Conservation (phyloP, 257 asterid genomes). For the Solanum sejunctum region DNA sequence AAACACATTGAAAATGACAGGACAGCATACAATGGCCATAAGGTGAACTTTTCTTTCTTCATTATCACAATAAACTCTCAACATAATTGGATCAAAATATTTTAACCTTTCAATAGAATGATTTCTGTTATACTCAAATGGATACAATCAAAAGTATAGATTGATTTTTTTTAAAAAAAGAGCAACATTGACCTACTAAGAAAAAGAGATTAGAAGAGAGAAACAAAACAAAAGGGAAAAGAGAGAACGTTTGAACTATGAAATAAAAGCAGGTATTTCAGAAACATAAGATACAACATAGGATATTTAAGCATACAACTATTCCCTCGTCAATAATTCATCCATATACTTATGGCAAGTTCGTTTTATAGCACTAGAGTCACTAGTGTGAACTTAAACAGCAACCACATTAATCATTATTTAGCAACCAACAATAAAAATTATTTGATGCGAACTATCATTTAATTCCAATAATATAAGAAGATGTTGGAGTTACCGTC, state of each 20-base stretch:
- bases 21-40: not conserved
- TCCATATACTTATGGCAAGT: not conserved
- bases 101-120: not conserved
- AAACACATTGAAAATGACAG: not conserved
- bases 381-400: not conserved
- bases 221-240: not conserved
- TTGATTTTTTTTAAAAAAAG: not conserved
- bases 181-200: not conserved
- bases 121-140: not conserved
- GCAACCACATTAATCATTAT: not conserved
- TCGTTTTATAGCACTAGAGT: not conserved
- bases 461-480: not conserved
- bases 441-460: not conserved
- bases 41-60: not conserved
- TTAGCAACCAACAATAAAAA: not conserved
- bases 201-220: not conserved
- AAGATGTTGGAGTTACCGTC: conserved; percentile 36
- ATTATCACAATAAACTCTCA: not conserved
- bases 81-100: not conserved
- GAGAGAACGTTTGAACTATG: not conserved
- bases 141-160: not conserved
- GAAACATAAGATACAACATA: not conserved
- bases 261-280: not conserved
- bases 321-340: not conserved
- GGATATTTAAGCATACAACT: not conserved